These are phyloP conservation scores for Auricularia sp. DNA, from an alignment of 768 basidiomycete species.

Conservation along the genomic window DNA sequence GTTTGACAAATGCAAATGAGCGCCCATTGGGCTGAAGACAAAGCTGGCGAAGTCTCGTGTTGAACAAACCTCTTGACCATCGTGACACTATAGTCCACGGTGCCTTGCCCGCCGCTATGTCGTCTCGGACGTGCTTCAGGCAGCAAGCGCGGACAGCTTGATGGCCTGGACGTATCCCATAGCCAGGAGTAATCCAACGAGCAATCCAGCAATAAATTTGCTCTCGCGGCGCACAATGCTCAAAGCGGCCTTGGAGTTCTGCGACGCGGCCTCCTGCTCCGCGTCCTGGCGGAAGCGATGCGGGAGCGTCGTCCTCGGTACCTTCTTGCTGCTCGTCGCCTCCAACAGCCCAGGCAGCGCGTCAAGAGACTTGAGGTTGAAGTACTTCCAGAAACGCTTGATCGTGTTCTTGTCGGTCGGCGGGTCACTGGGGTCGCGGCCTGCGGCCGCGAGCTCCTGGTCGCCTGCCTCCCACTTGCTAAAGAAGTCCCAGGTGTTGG, in stretches of 20 bases:
- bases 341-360: not conserved
- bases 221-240: not conserved
- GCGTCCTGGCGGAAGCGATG: not conserved
- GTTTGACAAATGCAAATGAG: no score
- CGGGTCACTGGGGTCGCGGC: not conserved
- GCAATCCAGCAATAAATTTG: not conserved
- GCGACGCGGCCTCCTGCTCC: not conserved
- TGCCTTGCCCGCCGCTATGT: no score
- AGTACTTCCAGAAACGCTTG: not conserved
- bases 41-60: no score
- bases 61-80: no score
- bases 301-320: not conserved
- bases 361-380: not conserved
- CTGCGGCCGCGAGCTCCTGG: not conserved
- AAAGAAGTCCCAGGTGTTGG: not conserved
- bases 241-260: not conserved
- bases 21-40: no score
- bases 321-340: not conserved
- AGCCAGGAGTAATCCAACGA: not conserved
- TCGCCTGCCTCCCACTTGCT: not conserved
- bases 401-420: not conserved
- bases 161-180: not conserved
- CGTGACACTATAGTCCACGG: no score
- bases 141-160: not conserved
- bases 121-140: no score